Percentiles rank a stretch among this genome's conserved stretches.
phyloP scores from a whole-genome alignment of 495 filamentous ascomycete species.

The Parathielavia appendiculata region DNA sequence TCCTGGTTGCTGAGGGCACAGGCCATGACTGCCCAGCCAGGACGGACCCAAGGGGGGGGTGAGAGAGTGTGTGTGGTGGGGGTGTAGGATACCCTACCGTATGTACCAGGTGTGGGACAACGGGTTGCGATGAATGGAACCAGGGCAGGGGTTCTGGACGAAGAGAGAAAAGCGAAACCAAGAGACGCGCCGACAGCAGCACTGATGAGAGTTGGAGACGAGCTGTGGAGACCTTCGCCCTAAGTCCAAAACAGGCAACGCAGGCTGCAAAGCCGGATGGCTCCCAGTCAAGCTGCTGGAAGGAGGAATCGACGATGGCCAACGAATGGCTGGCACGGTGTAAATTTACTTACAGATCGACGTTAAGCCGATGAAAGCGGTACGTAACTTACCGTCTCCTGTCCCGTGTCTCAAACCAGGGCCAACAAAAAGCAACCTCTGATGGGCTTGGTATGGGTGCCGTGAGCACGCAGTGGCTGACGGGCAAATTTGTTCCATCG shows the following conservation, averaged over 20 bases:
- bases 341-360: too few relatives aligned
- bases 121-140: neutral
- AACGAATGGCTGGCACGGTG: too few relatives aligned
- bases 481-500: neutral
- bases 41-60: slow-evolving; percentile 10
- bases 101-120: too few relatives aligned
- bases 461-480: slow-evolving; percentile 15
- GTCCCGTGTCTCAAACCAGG: neutral
- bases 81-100: neutral
- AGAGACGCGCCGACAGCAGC: too few relatives aligned
- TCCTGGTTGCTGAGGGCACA: slow-evolving; percentile 1
- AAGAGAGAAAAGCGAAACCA: neutral
- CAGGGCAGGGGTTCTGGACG: slow-evolving; percentile 1
- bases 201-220: too few relatives aligned
- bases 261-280: too few relatives aligned
- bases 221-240: too few relatives aligned
- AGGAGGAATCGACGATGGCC: too few relatives aligned
- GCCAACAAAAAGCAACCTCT: slow-evolving; percentile 13
- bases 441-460: slow-evolving; percentile 7
- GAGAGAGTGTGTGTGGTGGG: slow-evolving; percentile 15
- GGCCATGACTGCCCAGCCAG: slow-evolving; percentile 20
- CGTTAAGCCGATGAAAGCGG: too few relatives aligned
- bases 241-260: too few relatives aligned
- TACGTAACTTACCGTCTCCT: too few relatives aligned
- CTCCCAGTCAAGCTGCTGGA: too few relatives aligned